phyloP scores from a whole-genome alignment of 1,284 basidiomycete species.

The Fomitopsis betulina region DNA sequence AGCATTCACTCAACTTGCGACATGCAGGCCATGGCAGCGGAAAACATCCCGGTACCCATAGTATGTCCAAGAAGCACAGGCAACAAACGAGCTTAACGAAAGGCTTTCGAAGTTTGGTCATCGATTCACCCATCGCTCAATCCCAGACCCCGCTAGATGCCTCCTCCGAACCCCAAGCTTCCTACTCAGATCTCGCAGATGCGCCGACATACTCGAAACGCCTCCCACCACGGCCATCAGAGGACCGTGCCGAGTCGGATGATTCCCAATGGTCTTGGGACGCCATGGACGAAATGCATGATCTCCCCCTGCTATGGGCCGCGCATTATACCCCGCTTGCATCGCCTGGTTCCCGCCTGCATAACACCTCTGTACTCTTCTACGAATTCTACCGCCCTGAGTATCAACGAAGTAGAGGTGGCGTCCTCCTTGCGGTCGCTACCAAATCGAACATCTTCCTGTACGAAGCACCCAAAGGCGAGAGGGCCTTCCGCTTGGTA shows the following conservation, averaged over 20 bases:
- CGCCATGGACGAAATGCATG: constrained; percentile 69
- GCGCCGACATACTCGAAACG: constrained; percentile 13
- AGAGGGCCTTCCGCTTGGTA: constrained; percentile 75
- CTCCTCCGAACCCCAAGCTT: constrained; percentile 20
- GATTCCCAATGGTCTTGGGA: constrained; percentile 62
- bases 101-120: constrained; percentile 50
- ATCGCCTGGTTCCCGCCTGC: constrained; percentile 56
- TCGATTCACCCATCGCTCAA: constrained; percentile 38
- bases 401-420: constrained; percentile 42
- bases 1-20: constrained; percentile 56
- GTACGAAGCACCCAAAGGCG: constrained; percentile 75
- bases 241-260: constrained; percentile 11
- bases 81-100: constrained; percentile 55
- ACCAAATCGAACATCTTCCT: constrained; percentile 68
- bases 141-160: constrained; percentile 12
- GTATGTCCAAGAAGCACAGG: constrained; percentile 42
- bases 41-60: constrained; percentile 23
- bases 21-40: constrained; percentile 38
- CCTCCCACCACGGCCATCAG: constrained; percentile 3
- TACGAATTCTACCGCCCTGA: constrained; percentile 67
- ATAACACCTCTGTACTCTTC: constrained; percentile 50
- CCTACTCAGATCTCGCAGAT: constrained; percentile 21
- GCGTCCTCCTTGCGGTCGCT: constrained; percentile 67
- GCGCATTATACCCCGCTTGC: constrained; percentile 77
- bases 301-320: constrained; percentile 74